A percentile compares a stretch with the other conserved stretches of the same genome.
Conservation (phyloP, 331 rosid genomes). For the Telfairia occidentalis region DNA sequence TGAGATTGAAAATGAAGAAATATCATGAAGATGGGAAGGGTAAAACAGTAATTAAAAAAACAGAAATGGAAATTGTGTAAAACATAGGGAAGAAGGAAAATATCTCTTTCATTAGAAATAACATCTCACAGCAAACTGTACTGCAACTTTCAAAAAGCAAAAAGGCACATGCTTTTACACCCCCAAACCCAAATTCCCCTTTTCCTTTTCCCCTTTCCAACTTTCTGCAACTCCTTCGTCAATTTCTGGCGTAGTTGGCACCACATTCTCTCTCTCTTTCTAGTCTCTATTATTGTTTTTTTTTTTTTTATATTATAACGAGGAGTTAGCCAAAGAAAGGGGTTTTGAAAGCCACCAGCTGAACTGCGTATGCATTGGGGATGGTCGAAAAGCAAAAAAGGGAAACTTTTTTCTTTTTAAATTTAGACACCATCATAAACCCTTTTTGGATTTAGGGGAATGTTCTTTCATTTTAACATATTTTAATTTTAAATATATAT, state of each 20-base stretch:
- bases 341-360: too few relatives aligned
- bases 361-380: neutral
- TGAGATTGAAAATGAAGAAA: neutral
- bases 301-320: too few relatives aligned
- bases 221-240: neutral
- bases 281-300: neutral
- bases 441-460: too few relatives aligned
- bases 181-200: neutral
- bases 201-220: neutral
- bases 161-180: neutral
- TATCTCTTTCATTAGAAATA: conserved; percentile 3
- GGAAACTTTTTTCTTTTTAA: neutral
- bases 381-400: neutral
- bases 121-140: neutral
- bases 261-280: neutral
- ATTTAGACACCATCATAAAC: too few relatives aligned
- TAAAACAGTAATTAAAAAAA: neutral
- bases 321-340: too few relatives aligned
- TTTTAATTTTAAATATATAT: too few relatives aligned
- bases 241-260: too few relatives aligned
- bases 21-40: neutral
- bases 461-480: too few relatives aligned
- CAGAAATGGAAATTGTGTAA: neutral
- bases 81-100: neutral
- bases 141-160: neutral